Evolutionary conservation across 306 rosid genomes (phyloP), one percentile per base, ranked within the genome.

Genomic region (Cicer arietinum): DNA sequence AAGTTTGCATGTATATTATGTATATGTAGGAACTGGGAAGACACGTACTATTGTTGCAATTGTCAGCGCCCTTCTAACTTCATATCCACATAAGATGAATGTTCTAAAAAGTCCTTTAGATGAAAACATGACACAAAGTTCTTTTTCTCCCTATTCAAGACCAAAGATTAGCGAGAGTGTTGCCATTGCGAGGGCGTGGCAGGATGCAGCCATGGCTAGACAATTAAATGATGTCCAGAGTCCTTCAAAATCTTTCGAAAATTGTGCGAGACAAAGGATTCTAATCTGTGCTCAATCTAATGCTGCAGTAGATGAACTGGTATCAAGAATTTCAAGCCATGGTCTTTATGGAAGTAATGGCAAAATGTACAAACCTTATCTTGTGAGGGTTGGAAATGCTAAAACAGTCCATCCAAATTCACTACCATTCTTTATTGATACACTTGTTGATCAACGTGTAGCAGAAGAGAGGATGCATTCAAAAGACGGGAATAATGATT

Each of bases 261-360:
- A 72, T 80, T 73, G 75, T 74, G 82, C 22, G 18, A 89, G 84
- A 84, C 80, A 87, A 71, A 94, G 98, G 85, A 88, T 94, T 64
- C 98, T 94, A 72, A 85, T 94, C 62, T 94, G 98, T 82, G 98
- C 98, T 80, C 98, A 94, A 83, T 94, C 98, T 62, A 94, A 94
- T 85, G 98, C 98, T 67, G 98, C 98, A 10, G 97, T 94, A 59
- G 98, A 94, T 87, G 98, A 94, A 65, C 85, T 94, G 78, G 98
- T 94, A 56, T 88, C 97, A 35, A 87, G 98, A 82, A 89, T 94
- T 86, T 91, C 93, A 67, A 87, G 85, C 71, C 84, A 81, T 13
- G 97, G 98, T 67, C 93, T 94, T 69, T 86, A 88, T 78, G 91
- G 94, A 17, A 79, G 83, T 83, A 80, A 87, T 71, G 97, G 96